A percentile compares a stretch with the other conserved stretches of the same genome.
phyloP scores from a whole-genome alignment of 768 basidiomycete species.

The Mycena vitilis region DNA sequence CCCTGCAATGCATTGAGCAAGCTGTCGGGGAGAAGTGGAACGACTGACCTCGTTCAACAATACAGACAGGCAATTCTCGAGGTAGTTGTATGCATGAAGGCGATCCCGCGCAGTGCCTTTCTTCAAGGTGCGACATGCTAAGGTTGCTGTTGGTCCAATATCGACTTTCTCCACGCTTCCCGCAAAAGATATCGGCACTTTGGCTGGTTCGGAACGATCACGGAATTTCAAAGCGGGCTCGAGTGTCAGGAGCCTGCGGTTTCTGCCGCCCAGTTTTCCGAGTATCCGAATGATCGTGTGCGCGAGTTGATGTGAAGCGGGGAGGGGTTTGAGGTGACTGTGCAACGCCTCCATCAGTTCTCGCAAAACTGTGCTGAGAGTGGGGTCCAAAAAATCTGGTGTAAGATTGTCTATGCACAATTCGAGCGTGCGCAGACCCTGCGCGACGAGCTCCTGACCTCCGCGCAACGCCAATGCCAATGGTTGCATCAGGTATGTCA shows the following conservation, averaged over 20 bases:
- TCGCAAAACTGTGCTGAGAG: slow-evolving; percentile 89
- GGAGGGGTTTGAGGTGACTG: slow-evolving; percentile 89
- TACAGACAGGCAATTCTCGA: slow-evolving; percentile 78
- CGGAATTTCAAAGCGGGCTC: slow-evolving; percentile 82
- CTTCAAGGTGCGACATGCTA: slow-evolving; percentile 73
- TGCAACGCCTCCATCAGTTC: slow-evolving; percentile 97
- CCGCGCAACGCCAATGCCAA: slow-evolving; percentile 91
- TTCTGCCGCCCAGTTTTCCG: slow-evolving; percentile 95
- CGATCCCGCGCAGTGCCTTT: slow-evolving; percentile 64
- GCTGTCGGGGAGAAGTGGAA: neutral
- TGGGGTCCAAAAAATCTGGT: slow-evolving; percentile 97
- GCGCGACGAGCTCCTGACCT: slow-evolving; percentile 89
- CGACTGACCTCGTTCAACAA: slow-evolving; percentile 80
- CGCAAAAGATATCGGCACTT: slow-evolving; percentile 78
- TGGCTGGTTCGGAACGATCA: slow-evolving; percentile 76
- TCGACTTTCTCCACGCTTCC: slow-evolving; percentile 74
- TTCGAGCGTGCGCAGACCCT: slow-evolving; percentile 95
- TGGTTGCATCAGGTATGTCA: slow-evolving; percentile 96
- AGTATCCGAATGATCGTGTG: slow-evolving; percentile 96
- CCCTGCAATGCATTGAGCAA: slow-evolving; percentile 58
- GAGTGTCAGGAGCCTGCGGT: slow-evolving; percentile 85
- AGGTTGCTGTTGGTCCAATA: slow-evolving; percentile 69
- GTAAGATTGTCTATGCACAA: slow-evolving; percentile 99
- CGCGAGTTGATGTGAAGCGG: slow-evolving; percentile 88
- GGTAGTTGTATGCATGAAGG: slow-evolving; percentile 69